Evolutionary conservation across 2,329 filamentous ascomycete species (phyloP).

Genomic region (Westerdykella sp.): DNA sequence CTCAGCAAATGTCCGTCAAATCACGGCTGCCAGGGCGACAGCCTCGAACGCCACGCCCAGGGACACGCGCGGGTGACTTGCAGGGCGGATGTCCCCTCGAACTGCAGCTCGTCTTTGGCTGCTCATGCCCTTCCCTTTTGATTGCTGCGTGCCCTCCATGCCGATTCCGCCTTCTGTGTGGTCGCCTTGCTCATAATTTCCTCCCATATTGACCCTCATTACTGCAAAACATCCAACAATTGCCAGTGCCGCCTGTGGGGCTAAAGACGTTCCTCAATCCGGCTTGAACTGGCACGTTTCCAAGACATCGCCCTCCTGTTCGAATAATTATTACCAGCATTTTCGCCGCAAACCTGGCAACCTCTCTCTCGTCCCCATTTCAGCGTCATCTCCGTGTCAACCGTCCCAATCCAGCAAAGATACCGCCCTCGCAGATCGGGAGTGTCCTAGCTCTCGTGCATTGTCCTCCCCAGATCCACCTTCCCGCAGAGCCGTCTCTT

Average conservation of each 20-base stretch:
- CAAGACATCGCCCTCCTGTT: slow-evolving; percentile 13
- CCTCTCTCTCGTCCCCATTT: slow-evolving; percentile 19
- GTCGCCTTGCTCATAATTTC: slow-evolving; percentile 3
- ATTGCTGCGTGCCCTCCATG: slow-evolving; percentile 12
- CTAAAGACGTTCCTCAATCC: slow-evolving; percentile 22
- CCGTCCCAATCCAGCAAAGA: slow-evolving; percentile 27
- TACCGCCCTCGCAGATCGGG: slow-evolving; percentile 22
- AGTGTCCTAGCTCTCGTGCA: slow-evolving; percentile 15
- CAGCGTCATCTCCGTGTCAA: slow-evolving; percentile 25
- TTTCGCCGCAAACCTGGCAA: slow-evolving; percentile 15
- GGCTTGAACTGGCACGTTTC: slow-evolving; percentile 11
- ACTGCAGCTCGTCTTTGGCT: slow-evolving; percentile 16
- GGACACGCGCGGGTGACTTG: slow-evolving; percentile 27
- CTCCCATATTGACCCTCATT: slow-evolving; percentile 13
- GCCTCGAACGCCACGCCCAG: slow-evolving; percentile 26
- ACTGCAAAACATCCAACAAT: slow-evolving; percentile 27
- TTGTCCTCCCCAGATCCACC: slow-evolving; percentile 8
- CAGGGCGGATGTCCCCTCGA: slow-evolving; percentile 12
- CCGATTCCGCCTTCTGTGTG: slow-evolving; percentile 8
- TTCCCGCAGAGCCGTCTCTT: slow-evolving; percentile 11
- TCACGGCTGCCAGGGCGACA: slow-evolving; percentile 20
- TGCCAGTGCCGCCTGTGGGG: slow-evolving; percentile 27
- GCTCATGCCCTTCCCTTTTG: slow-evolving; percentile 13
- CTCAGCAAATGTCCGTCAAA: slow-evolving; percentile 20
- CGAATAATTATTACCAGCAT: slow-evolving; percentile 21